Conservation (phyloP, 2,329 filamentous ascomycete species). For the Ilyonectria robusta region DNA sequence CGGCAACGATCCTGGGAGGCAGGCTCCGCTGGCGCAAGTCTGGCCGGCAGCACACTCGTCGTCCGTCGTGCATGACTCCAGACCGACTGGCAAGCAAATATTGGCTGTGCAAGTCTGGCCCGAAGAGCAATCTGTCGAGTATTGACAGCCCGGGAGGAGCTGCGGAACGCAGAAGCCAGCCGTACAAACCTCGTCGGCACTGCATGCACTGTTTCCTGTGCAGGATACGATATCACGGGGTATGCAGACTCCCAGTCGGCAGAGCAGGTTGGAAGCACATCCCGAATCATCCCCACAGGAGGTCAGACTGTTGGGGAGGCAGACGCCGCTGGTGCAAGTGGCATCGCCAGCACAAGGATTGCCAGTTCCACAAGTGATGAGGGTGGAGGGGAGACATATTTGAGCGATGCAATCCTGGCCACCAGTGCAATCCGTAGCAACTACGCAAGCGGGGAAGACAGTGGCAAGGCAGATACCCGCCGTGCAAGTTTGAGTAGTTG, state of each 20-base stretch:
- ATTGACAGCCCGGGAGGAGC: conserved; percentile 9
- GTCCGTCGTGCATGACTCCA: background rate
- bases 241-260: conserved; percentile 21
- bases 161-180: conserved; percentile 14
- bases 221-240: conserved; percentile 7
- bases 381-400: background rate
- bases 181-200: background rate
- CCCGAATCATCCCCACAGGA: background rate
- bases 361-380: conserved; percentile 10
- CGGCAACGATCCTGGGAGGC: conserved; percentile 9
- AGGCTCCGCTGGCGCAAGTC: conserved; percentile 12
- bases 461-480: conserved; percentile 9
- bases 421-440: background rate
- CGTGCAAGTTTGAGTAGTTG: background rate
- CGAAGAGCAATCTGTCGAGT: background rate
- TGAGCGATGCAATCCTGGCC: conserved; percentile 8
- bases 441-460: conserved; percentile 1
- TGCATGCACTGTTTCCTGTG: background rate
- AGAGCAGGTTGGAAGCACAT: conserved; percentile 3
- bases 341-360: background rate
- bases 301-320: conserved; percentile 14
- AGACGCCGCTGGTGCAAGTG: conserved; percentile 9
- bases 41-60: conserved; percentile 4
- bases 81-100: conserved; percentile 16
- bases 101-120: conserved; percentile 15